Evolutionary conservation across 805 yeast genomes (phyloP).

Genomic region (Ogataea pignaliae): DNA sequence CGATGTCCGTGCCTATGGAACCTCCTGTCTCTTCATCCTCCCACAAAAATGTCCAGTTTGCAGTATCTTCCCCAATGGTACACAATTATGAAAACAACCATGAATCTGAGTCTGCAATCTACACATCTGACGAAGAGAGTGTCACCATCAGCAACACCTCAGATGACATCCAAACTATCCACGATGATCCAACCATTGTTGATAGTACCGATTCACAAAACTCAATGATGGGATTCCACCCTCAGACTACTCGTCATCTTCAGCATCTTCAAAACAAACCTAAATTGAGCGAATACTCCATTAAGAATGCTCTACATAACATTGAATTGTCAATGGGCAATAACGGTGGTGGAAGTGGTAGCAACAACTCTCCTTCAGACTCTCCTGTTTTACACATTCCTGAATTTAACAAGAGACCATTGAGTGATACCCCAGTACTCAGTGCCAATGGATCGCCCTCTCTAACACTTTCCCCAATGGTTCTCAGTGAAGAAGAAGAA

Average conservation of each 20-base stretch:
- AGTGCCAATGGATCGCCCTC: slow-evolving; percentile 55
- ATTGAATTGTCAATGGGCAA: not conserved
- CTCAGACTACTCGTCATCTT: too few relatives aligned
- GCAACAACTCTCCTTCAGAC: slow-evolving; percentile 1
- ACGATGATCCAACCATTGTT: slow-evolving; percentile 1
- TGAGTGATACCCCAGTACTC: slow-evolving; percentile 69
- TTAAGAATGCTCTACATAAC: not conserved
- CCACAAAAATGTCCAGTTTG: slow-evolving; percentile 18
- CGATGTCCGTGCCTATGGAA: slow-evolving; percentile 10
- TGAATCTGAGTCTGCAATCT: slow-evolving; percentile 21
- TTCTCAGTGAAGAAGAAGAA: slow-evolving; percentile 25
- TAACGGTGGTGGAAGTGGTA: not conserved
- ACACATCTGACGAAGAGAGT: slow-evolving; percentile 20
- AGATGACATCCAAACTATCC: not conserved
- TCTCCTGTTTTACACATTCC: slow-evolving; percentile 32
- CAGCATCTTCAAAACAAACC: not conserved
- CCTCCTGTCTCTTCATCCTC: not conserved
- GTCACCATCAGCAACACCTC: not conserved
- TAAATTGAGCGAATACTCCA: slow-evolving; percentile 9
- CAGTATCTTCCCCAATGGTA: slow-evolving; percentile 11
- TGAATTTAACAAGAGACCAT: slow-evolving; percentile 65
- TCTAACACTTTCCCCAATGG: slow-evolving; percentile 21
- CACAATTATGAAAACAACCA: slow-evolving; percentile 9
- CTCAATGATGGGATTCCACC: not conserved
- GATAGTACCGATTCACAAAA: not conserved